A percentile compares a stretch with the other conserved stretches of the same genome.
These are phyloP conservation scores for Plantago ovata DNA, from an alignment of 257 asterid species.

Conservation along the genomic window DNA sequence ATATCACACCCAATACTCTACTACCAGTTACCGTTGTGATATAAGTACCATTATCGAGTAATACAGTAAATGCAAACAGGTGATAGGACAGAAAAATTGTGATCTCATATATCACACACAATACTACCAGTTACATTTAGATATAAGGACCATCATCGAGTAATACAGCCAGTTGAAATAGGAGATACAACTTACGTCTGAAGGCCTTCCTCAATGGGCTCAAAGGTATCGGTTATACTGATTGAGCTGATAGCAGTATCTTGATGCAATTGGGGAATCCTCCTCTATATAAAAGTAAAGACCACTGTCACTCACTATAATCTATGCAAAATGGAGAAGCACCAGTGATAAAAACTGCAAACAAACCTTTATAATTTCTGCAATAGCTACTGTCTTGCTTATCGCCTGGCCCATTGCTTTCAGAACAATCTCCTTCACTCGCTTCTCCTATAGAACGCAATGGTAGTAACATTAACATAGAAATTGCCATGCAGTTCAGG, in stretches of 20 bases:
- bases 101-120: no score
- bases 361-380: constrained; percentile 76
- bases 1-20: no score
- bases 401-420: constrained; percentile 98
- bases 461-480: background rate
- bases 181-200: constrained; percentile 55
- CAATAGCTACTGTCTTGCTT: constrained; percentile 81
- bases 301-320: constrained; percentile 10
- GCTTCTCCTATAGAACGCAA: constrained; percentile 52
- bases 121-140: no score
- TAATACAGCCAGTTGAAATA: background rate
- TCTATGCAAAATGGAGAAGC: background rate
- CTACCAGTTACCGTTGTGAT: no score
- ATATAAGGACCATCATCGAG: background rate
- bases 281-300: constrained; percentile 49
- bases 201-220: constrained; percentile 99
- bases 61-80: no score
- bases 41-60: no score
- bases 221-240: constrained; percentile 89
- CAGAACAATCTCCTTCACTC: constrained; percentile 72
- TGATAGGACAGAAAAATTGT: no score
- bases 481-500: constrained; percentile 4
- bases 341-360: background rate
- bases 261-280: constrained; percentile 78
- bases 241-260: constrained; percentile 84